Evolutionary conservation across 2,329 filamentous ascomycete species (phyloP).

Genomic region (Cladosporium sp.): DNA sequence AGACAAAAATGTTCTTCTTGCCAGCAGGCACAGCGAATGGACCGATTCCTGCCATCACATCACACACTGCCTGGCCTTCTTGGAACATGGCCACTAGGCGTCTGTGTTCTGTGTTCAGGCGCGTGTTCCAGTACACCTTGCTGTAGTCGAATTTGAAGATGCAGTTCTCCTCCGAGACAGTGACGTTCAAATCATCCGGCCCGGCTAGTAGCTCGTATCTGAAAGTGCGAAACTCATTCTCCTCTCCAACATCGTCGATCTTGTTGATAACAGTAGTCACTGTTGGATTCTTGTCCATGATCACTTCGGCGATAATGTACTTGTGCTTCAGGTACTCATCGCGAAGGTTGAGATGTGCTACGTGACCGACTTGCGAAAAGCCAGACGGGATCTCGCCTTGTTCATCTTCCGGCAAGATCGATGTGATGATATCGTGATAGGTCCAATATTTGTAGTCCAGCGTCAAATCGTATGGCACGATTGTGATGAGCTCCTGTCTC

Average conservation of each 20-base stretch:
- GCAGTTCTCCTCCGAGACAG: conserved; percentile 78
- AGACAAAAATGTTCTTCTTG: conserved; percentile 86
- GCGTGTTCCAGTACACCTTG: conserved; percentile 97
- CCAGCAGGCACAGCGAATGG: conserved; percentile 92
- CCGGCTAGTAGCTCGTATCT: conserved; percentile 87
- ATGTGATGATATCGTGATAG: conserved; percentile 79
- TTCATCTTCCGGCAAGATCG: conserved; percentile 76
- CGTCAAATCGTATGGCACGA: conserved; percentile 73
- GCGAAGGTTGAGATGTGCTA: conserved; percentile 89
- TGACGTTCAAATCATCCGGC: conserved; percentile 77
- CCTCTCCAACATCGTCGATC: conserved; percentile 79
- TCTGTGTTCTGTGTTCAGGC: conserved; percentile 85
- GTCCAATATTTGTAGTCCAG: conserved; percentile 86
- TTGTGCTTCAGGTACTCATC: conserved; percentile 84
- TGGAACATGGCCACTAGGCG: conserved; percentile 74
- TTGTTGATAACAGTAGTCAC: conserved; percentile 96
- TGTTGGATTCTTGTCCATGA: conserved; percentile 83
- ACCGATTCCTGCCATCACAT: conserved; percentile 96
- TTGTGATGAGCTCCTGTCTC: conserved; percentile 63
- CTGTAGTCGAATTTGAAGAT: conserved; percentile 91
- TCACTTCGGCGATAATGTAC: conserved; percentile 76
- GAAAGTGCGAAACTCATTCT: conserved; percentile 88
- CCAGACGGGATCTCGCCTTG: conserved; percentile 80
- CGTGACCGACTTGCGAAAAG: conserved; percentile 86
- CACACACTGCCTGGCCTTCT: conserved; percentile 85